Percentiles rank a stretch among this genome's conserved stretches.
phyloP scores from a whole-genome alignment of 345 rosid species.

The Erodium maritimum region DNA sequence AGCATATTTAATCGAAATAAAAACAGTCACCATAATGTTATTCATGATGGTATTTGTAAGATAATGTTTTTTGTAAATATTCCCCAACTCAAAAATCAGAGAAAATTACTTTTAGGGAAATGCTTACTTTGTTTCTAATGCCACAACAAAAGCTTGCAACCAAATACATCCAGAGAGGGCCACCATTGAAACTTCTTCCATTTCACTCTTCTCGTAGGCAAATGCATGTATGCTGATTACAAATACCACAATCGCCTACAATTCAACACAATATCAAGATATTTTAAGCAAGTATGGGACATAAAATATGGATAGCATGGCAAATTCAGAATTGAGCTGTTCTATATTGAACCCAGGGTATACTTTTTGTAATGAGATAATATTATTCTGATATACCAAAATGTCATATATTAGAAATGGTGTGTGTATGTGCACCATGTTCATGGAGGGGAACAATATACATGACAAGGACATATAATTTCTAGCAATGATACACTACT shows the following conservation, averaged over 20 bases:
- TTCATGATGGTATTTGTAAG: too few relatives aligned
- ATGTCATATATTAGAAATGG: neutral
- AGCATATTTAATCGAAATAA: too few relatives aligned
- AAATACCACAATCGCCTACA: conserved; percentile 89
- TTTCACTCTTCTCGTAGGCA: conserved; percentile 87
- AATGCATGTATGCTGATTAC: conserved; percentile 69
- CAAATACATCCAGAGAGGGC: conserved; percentile 97
- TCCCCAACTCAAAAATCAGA: neutral
- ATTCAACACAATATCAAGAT: conserved; percentile 8
- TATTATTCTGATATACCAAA: neutral
- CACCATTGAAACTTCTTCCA: conserved; percentile 93
- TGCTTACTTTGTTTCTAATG: conserved; percentile 86
- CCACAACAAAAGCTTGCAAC: conserved; percentile 94
- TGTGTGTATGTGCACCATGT: neutral
- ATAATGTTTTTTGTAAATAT: too few relatives aligned
- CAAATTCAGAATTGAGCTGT: neutral
- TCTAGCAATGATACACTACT: neutral
- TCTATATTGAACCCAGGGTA: too few relatives aligned
- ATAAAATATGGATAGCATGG: neutral
- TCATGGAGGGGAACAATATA: neutral
- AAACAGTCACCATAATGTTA: too few relatives aligned
- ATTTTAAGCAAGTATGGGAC: neutral
- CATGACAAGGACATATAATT: too few relatives aligned
- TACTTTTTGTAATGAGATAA: neutral
- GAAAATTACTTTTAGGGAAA: neutral